Base-by-base conservation (phyloP, 2,329 filamentous ascomycete species). In the Botryotinia convoluta region DNA sequence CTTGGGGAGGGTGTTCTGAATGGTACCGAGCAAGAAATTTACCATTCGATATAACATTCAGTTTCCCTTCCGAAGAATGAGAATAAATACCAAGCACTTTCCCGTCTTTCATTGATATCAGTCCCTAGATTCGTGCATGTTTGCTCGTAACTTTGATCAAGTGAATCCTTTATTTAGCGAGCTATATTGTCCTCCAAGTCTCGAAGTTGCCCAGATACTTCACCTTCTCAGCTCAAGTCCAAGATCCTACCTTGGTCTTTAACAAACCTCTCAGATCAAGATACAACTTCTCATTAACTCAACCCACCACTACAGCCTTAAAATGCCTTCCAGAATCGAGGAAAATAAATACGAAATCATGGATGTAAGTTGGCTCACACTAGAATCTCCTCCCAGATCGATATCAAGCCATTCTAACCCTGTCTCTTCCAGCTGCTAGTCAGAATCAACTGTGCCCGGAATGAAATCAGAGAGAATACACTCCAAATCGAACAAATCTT, bases 251-350 rank as follows among this genome's bases (percentile, higher is more conserved):
- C 29, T 60, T 6, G 5, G 4, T 22, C 10, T 60, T 35, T 32
- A 35, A 0, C 18, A 37, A 60, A 26, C 32, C 10, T 37, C 57
- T 60, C 20, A 14, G 0, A 59, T 59, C 57, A 59, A 59, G 32
- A 29, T 12, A 10, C 0, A 29, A 35, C 12, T 26, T 6, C 20
- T 18, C 6, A 6, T 16, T 8, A 61, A 61, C 59, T 5, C 1
- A 61, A 61, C 0, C 59, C 6, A 6, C 4, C 1, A 26, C 10
- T 7, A 12, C 0, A 51, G 0, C 20, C 35, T 26, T 1, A 37
- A 37, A 14, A 37, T 61, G 59, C 2, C 32, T 37, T 61, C 59
- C 1, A 61, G 20, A 22, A 35, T 22, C 20, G 59, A 61, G 32
- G 20, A 59, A 14, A 35, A 37, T 1, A 60, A 60, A 22, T 22